Evolutionary conservation across 108 stramenopile genomes (phyloP), one percentile per base, ranked within the genome.

Genomic region (Discostella stelligeroides): DNA sequence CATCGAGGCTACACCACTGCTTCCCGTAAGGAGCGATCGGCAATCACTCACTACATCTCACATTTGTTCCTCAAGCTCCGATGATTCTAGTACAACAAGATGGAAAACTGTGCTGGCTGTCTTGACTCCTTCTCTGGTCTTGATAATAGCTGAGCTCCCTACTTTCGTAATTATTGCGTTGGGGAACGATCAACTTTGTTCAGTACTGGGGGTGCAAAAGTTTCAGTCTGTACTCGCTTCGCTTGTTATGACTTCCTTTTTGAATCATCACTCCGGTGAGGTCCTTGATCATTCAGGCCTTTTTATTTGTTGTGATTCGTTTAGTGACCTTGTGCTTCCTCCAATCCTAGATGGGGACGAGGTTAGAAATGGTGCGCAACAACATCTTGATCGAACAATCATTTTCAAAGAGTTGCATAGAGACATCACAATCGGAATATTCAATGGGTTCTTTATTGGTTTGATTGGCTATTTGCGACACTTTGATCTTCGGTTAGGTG

Each of bases 71-170:
- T 14, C 20, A 23, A 15, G 1, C 2, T 24, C 38, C 24, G 24
- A 7, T 6, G 51, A 34, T 2, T 37, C 12, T 1, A 51, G 53
- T n/a, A 38, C 20, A 38, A 3, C 40, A 40, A 37, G 18, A 28
- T 6, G n/a, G 29, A 58, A 58, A 29, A 2, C 43, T 9, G 30
- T 2, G 13, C 1, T 45, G n/a, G 39, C 18, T 38, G 7, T 9
- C 7, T 53, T 37, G 21, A 20, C n/a, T 14, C 47, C 47, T 13
- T 25, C 49, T n/a, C 11, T 66, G 9, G 24, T 53, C 38, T 30
- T 49, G 21, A 8, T 53, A 39, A 24, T 25, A 11, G 49, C 65
- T 30, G 65, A 66, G 51, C n/a, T 66, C 8, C 65, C 65, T 21
- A 21, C 49, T 23, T 30, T 66, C 20, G 23, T 66, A 7, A 14